These are phyloP conservation scores for Fusarium paranaense DNA, from an alignment of 2,329 filamentous ascomycete genomes.

Conservation along the genomic window DNA sequence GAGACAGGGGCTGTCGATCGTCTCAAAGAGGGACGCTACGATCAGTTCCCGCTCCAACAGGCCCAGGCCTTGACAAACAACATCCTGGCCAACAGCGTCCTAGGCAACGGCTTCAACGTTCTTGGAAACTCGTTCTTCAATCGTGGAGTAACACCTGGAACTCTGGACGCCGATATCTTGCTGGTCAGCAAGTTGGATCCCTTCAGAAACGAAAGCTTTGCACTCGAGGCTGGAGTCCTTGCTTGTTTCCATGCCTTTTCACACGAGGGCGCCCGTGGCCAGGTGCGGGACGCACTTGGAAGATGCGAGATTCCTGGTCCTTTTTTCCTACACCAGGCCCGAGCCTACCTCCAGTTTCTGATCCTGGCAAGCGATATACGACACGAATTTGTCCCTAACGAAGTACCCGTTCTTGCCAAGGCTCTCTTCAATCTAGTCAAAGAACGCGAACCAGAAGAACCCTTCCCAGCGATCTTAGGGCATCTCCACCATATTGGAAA, in stretches of 20 bases:
- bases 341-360: slow-evolving; percentile 24
- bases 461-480: slow-evolving; percentile 3
- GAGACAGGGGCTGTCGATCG: slow-evolving; percentile 13
- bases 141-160: slow-evolving; percentile 10
- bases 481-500: slow-evolving; percentile 12
- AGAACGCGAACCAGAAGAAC: background rate
- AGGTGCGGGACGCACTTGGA: slow-evolving; percentile 2
- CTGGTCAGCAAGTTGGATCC: slow-evolving; percentile 4
- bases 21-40: slow-evolving; percentile 11
- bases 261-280: background rate
- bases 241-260: slow-evolving; percentile 24
- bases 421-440: slow-evolving; percentile 15
- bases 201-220: slow-evolving; percentile 10
- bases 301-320: background rate
- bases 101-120: background rate
- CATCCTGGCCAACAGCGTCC: background rate
- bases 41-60: slow-evolving; percentile 17
- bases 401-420: background rate
- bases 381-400: background rate
- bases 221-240: slow-evolving; percentile 12
- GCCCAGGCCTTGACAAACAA: slow-evolving; percentile 12
- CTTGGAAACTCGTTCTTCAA: slow-evolving; percentile 1
- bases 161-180: slow-evolving; percentile 10
- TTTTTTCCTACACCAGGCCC: slow-evolving; percentile 8
- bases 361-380: slow-evolving; percentile 9